Percentiles rank a stretch among this genome's conserved stretches.
These are phyloP conservation scores for Handroanthus guayacan DNA, from an alignment of 257 asterid genomes.

Conservation along the genomic window DNA sequence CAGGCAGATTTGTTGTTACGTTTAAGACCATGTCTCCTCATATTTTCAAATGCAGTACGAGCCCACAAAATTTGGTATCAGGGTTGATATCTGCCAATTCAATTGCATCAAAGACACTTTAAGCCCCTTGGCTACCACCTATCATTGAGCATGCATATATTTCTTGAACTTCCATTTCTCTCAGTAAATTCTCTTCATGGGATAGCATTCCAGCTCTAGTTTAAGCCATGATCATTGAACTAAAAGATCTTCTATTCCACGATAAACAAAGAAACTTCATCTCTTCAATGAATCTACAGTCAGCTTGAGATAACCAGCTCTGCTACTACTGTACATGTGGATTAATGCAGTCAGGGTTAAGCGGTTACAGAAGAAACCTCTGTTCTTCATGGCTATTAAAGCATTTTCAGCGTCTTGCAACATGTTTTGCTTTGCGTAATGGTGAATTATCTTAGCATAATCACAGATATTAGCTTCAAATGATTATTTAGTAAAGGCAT, in stretches of 20 bases:
- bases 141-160: conserved; percentile 65
- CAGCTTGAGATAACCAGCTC: conserved; percentile 69
- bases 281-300: conserved; percentile 73
- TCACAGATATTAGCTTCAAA: conserved; percentile 84
- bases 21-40: conserved; percentile 62
- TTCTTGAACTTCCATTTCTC: conserved; percentile 76
- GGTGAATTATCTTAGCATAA: conserved; percentile 76
- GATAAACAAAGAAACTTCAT: conserved; percentile 81
- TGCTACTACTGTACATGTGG: conserved; percentile 77
- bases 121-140: conserved; percentile 84
- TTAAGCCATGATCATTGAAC: conserved; percentile 92
- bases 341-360: conserved; percentile 74
- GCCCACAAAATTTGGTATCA: conserved; percentile 76
- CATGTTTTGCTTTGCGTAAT: conserved; percentile 24
- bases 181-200: conserved; percentile 60
- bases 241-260: conserved; percentile 79
- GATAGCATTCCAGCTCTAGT: conserved; percentile 69
- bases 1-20: conserved; percentile 85
- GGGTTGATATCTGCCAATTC: conserved; percentile 74
- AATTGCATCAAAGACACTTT: conserved; percentile 59
- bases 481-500: conserved; percentile 72
- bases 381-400: conserved; percentile 62
- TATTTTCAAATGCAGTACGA: conserved; percentile 66
- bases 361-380: conserved; percentile 78
- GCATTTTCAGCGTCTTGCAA: conserved; percentile 75